A percentile compares a stretch with the other conserved stretches of the same genome.
Conservation (phyloP, 2,329 filamentous ascomycete species). For the Fusarium xylarioides region DNA sequence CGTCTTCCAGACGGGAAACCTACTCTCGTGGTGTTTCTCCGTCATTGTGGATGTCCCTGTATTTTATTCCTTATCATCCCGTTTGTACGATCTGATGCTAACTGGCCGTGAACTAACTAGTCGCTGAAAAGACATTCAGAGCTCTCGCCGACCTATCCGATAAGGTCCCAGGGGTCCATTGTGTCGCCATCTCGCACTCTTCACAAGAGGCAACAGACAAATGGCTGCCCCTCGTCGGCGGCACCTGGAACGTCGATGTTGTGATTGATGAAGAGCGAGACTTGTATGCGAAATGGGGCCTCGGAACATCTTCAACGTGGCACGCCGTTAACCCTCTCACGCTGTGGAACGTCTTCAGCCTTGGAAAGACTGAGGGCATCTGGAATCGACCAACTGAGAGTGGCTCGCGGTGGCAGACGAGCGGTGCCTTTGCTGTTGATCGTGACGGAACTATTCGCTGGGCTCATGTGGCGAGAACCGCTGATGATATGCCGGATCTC, state of each 20-base stretch:
- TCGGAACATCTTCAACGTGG: conserved; percentile 68
- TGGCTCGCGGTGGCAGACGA: conserved; percentile 74
- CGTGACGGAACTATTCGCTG: conserved; percentile 45
- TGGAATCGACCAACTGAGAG: conserved; percentile 72
- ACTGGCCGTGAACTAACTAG: conserved; percentile 53
- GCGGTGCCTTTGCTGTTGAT: conserved; percentile 67
- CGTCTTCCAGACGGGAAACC: conserved; percentile 63
- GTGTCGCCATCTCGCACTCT: conserved; percentile 71
- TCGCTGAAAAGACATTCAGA: conserved; percentile 74
- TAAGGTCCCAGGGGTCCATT: conserved; percentile 59
- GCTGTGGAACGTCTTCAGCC: conserved; percentile 64
- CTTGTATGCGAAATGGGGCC: conserved; percentile 71
- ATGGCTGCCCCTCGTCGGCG: conserved; percentile 66
- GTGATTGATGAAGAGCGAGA: conserved; percentile 68
- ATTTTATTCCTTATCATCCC: conserved; percentile 24
- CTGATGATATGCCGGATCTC: conserved; percentile 47
- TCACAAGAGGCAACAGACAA: conserved; percentile 60
- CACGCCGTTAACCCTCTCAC: conserved; percentile 68
- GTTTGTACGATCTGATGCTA: not conserved
- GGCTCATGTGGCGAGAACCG: conserved; percentile 44
- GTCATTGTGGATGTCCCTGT: conserved; percentile 81
- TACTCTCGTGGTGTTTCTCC: conserved; percentile 71
- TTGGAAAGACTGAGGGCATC: conserved; percentile 71
- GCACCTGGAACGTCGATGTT: conserved; percentile 65
- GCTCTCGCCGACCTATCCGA: conserved; percentile 61